Percentiles rank a stretch among this genome's conserved stretches.
Evolutionary conservation across 192 early-diverging fungal genomes (phyloP).

Genomic region (Coemansia sp.): DNA sequence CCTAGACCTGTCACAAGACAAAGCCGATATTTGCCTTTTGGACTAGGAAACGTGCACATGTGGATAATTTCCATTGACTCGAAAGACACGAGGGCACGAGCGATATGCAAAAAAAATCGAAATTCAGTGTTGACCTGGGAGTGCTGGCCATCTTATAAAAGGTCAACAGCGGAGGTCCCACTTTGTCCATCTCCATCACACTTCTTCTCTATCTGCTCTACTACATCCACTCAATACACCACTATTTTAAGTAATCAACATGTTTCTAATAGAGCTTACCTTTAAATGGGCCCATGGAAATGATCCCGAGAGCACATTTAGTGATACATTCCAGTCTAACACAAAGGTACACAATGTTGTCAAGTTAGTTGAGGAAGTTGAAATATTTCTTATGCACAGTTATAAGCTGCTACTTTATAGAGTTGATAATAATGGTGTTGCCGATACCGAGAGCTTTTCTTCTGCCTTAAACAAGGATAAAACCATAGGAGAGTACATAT

Average conservation of each 20-base stretch:
- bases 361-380: neutral
- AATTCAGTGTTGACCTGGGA: neutral
- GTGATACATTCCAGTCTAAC: neutral
- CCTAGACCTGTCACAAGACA: neutral
- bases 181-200: neutral
- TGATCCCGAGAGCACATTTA: neutral
- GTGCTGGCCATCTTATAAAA: neutral
- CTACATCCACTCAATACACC: neutral
- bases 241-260: neutral
- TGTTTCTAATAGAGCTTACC: neutral
- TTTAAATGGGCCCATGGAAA: neutral
- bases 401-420: neutral
- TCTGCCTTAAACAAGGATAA: neutral
- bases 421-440: neutral
- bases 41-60: neutral
- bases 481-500: neutral
- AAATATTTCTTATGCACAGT: neutral
- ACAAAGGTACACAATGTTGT: neutral
- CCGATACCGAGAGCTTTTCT: neutral
- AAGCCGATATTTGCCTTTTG: neutral
- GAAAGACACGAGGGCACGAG: neutral
- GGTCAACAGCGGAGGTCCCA: neutral
- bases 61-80: neutral
- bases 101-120: neutral
- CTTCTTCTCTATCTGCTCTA: neutral